Evolutionary conservation across 164 flowering plant species (phyloP).

Genomic region (grape (Vitis vinifera)): ASM3070453v1 NC_081814.1:13132501-13133000

Average conservation of each 20-base stretch:
- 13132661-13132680: too few relatives aligned
- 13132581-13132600: conserved; percentile 6
- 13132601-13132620: neutral
- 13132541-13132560: conserved; percentile 73
- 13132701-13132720: neutral
- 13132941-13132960: conserved; percentile 99
- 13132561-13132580: conserved; percentile 86
- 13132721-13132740: neutral
- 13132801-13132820: too few relatives aligned
- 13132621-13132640: neutral
- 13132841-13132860: neutral
- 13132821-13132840: neutral
- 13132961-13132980: conserved; percentile 79
- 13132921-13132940: conserved; percentile 93
- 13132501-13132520: conserved; percentile 96
- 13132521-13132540: conserved; percentile 85
- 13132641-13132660: neutral
- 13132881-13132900: conserved; percentile 95
- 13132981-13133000: neutral
- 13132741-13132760: neutral
- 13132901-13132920: conserved; percentile 89
- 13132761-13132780: too few relatives aligned
- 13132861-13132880: conserved; percentile 82
- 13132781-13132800: neutral
- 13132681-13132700: neutral